A percentile compares a stretch with the other conserved stretches of the same genome.
phyloP scores from a whole-genome alignment of 345 rosid species.

The Acer campestre region DNA sequence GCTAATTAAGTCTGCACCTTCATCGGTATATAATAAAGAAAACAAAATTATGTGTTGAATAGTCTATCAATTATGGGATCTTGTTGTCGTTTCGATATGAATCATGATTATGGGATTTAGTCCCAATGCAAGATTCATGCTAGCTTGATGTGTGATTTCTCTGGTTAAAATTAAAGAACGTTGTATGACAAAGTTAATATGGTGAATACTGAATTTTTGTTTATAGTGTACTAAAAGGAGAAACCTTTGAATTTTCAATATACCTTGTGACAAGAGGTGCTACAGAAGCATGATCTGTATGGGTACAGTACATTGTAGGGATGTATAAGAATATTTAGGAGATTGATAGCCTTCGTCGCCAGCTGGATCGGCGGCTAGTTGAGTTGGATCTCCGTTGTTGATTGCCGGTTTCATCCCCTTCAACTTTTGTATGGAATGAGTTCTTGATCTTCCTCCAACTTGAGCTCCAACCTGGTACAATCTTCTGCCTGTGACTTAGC shows the following conservation, averaged over 20 bases:
- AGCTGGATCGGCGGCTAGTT: slow-evolving; percentile 24
- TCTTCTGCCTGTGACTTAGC: slow-evolving; percentile 51
- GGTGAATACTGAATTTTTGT: background rate
- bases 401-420: slow-evolving; percentile 40
- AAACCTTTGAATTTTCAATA: background rate
- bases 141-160: background rate
- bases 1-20: no score
- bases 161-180: background rate
- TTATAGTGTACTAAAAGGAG: background rate
- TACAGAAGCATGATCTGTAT: background rate
- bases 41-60: no score
- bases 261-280: slow-evolving; percentile 15
- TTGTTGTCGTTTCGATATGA: background rate
- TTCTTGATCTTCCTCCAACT: slow-evolving; percentile 60
- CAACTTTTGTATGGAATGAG: slow-evolving; percentile 47
- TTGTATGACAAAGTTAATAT: background rate
- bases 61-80: background rate
- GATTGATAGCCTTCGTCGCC: slow-evolving; percentile 45
- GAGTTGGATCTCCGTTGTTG: slow-evolving; percentile 31
- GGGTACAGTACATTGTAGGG: background rate
- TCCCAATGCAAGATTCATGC: background rate
- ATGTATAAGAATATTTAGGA: slow-evolving; percentile 29
- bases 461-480: slow-evolving; percentile 35
- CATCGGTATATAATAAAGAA: no score
- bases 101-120: background rate